Evolutionary conservation across 106 monocot genomes (phyloP).

Genomic region (Acorus gramineus): DNA sequence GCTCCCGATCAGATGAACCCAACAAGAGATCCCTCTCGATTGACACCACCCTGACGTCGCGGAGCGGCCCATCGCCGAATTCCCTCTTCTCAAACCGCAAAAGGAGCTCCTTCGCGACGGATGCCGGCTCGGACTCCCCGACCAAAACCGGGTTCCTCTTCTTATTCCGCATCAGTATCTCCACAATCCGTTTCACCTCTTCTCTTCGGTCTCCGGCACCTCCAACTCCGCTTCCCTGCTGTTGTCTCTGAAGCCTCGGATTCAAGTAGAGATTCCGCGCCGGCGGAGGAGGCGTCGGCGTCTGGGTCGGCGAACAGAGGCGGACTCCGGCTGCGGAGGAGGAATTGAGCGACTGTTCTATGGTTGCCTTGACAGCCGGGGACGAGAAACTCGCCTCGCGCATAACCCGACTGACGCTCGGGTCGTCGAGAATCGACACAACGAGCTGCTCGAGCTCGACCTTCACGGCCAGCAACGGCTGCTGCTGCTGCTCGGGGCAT

Average conservation of each 20-base stretch:
- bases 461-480: conserved; percentile 71
- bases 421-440: background rate
- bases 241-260: conserved; percentile 5
- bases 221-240: background rate
- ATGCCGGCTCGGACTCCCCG: conserved; percentile 40
- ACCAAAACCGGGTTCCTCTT: conserved; percentile 75
- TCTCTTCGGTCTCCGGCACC: conserved; percentile 9
- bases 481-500: conserved; percentile 72
- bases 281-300: background rate
- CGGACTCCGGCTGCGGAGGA: conserved; percentile 5
- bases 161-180: conserved; percentile 30
- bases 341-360: conserved; percentile 50
- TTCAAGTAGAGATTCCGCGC: conserved; percentile 14
- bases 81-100: conserved; percentile 25
- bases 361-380: conserved; percentile 37
- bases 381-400: too few species aligned
- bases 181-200: conserved; percentile 32
- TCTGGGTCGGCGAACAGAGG: background rate
- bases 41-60: conserved; percentile 14
- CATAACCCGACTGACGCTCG: too few species aligned
- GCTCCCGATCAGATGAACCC: background rate
- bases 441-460: conserved; percentile 74
- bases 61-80: conserved; percentile 5
- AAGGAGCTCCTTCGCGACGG: conserved; percentile 34
- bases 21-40: conserved; percentile 20